These are phyloP conservation scores for Sclerotinia glacialis DNA, from an alignment of 2,329 filamentous ascomycete genomes.

Conservation along the genomic window DNA sequence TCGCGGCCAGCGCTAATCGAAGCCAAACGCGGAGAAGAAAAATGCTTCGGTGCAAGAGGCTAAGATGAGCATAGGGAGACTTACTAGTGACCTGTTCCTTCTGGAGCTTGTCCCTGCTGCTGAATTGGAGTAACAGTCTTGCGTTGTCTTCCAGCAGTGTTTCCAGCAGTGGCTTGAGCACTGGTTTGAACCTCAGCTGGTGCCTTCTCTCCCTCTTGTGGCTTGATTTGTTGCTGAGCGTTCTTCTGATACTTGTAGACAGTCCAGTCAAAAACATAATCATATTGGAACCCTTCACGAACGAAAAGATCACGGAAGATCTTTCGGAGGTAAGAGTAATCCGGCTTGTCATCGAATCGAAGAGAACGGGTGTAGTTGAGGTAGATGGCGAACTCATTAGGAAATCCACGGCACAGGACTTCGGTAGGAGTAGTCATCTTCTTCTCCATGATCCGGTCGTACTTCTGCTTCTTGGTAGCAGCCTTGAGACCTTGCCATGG, in stretches of 20 bases:
- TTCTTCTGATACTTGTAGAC: slow-evolving; percentile 99
- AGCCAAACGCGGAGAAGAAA: slow-evolving; percentile 78
- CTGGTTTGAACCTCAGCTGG: slow-evolving; percentile 63
- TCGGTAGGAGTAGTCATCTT: slow-evolving; percentile 99
- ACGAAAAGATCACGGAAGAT: slow-evolving; percentile 99
- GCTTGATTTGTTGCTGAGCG: slow-evolving; percentile 56
- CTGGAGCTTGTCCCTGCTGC: slow-evolving; percentile 9
- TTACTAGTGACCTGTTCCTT: slow-evolving; percentile 17
- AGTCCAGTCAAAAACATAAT: slow-evolving; percentile 99
- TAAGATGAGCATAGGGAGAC: background rate
- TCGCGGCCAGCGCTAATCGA: slow-evolving; percentile 68
- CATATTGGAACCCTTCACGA: slow-evolving; percentile 98
- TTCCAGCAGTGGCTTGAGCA: slow-evolving; percentile 70
- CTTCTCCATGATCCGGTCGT: slow-evolving; percentile 99
- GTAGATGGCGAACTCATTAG: slow-evolving; percentile 99
- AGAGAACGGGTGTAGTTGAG: slow-evolving; percentile 98
- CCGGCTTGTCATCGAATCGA: slow-evolving; percentile 98
- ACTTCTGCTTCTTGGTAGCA: slow-evolving; percentile 99
- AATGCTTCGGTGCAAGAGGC: slow-evolving; percentile 39
- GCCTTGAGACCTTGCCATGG: slow-evolving; percentile 99
- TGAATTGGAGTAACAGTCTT: slow-evolving; percentile 53
- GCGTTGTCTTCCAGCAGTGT: slow-evolving; percentile 70
- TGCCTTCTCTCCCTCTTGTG: slow-evolving; percentile 47
- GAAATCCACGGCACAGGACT: slow-evolving; percentile 97
- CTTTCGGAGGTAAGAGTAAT: slow-evolving; percentile 99